A percentile compares a stretch with the other conserved stretches of the same genome.
Evolutionary conservation across 2,329 filamentous ascomycete species (phyloP).

Genomic region (Sporothrix pseudoabietina): DNA sequence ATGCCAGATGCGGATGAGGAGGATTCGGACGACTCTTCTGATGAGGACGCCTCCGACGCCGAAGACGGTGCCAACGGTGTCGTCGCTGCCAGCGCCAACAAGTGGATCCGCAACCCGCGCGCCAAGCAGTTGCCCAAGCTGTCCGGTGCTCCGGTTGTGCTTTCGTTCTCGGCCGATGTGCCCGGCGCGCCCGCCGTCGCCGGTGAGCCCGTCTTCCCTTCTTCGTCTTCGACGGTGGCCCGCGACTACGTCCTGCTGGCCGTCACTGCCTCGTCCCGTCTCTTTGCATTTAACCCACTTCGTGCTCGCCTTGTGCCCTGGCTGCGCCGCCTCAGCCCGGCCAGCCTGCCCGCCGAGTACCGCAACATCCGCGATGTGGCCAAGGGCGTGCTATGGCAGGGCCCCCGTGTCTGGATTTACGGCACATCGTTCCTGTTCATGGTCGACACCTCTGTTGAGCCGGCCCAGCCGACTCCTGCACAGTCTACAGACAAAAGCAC

Average conservation of each 20-base stretch:
- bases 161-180: constrained; percentile 65
- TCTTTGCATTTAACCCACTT: constrained; percentile 79
- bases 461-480: neutral
- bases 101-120: constrained; percentile 75
- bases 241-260: constrained; percentile 57
- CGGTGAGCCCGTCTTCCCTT: constrained; percentile 20
- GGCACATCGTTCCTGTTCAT: constrained; percentile 86
- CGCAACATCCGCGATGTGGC: constrained; percentile 74
- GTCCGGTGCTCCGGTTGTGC: constrained; percentile 62
- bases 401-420: constrained; percentile 80
- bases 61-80: neutral
- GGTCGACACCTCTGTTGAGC: constrained; percentile 77
- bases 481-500: constrained; percentile 35
- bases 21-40: constrained; percentile 37
- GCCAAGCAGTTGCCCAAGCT: constrained; percentile 70
- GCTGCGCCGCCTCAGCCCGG: constrained; percentile 80
- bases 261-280: constrained; percentile 60
- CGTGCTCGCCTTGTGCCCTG: constrained; percentile 78
- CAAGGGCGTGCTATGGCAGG: constrained; percentile 84
- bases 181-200: constrained; percentile 38
- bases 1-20: constrained; percentile 39
- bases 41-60: constrained; percentile 48
- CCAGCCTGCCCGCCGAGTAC: constrained; percentile 73
- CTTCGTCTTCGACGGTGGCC: constrained; percentile 32
- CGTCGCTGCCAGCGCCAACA: neutral